Percentiles rank a stretch among this genome's conserved stretches.
phyloP scores from a whole-genome alignment of 371 early-diverging fungal genomes.

The Mortierella sp. region DNA sequence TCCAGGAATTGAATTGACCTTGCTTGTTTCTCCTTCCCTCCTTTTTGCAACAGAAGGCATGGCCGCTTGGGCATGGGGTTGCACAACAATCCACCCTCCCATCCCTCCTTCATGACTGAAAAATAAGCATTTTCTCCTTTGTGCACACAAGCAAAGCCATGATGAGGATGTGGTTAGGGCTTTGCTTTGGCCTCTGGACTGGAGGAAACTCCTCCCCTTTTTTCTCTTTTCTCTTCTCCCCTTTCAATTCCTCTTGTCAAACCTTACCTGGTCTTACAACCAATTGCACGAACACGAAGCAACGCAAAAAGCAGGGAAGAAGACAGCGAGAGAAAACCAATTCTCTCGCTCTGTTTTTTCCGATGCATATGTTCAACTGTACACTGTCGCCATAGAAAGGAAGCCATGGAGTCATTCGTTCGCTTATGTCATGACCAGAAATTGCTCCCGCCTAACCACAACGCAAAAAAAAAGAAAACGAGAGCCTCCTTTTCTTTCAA shows the following conservation, averaged over 20 bases:
- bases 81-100: not conserved
- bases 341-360: not conserved
- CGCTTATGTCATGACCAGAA: conserved; percentile 6
- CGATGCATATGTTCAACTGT: not conserved
- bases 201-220: not conserved
- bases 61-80: conserved; percentile 10
- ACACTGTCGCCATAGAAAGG: not conserved
- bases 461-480: not conserved
- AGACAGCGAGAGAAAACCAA: too few relatives aligned
- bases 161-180: conserved; percentile 3
- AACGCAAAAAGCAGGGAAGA: not conserved
- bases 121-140: not conserved
- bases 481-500: not conserved
- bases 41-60: not conserved
- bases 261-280: not conserved
- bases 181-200: not conserved
- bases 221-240: not conserved
- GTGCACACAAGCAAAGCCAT: not conserved
- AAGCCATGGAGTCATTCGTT: too few relatives aligned
- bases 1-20: not conserved
- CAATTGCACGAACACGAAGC: not conserved
- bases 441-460: not conserved
- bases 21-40: not conserved
- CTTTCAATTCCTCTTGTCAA: not conserved
- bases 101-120: not conserved